Evolutionary conservation across 1,284 basidiomycete species (phyloP).

Genomic region (Tetrapyrgos nigripes): DNA sequence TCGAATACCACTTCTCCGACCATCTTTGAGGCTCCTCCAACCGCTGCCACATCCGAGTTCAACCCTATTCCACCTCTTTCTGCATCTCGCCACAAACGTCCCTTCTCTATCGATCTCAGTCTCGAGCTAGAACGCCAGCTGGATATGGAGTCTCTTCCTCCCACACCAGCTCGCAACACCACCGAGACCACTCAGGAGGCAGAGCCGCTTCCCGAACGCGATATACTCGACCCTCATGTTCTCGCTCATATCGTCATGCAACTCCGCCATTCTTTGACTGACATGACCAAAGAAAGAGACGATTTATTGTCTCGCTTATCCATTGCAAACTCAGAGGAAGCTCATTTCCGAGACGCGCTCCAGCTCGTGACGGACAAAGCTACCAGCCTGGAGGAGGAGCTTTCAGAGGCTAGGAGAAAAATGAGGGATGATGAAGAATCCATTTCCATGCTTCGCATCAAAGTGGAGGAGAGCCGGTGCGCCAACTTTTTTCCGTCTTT

Average conservation of each 20-base stretch:
- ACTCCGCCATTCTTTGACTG: conserved; percentile 64
- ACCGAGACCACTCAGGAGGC: conserved; percentile 13
- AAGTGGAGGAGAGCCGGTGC: conserved; percentile 91
- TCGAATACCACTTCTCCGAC: conserved; percentile 1
- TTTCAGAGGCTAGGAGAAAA: conserved; percentile 64
- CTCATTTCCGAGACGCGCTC: conserved; percentile 64
- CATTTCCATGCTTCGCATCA: conserved; percentile 79
- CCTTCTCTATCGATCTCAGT: conserved; percentile 76
- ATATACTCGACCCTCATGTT: conserved; percentile 74
- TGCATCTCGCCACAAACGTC: conserved; percentile 35
- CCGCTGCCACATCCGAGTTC: conserved; percentile 5
- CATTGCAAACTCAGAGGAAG: conserved; percentile 58
- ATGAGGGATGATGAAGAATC: conserved; percentile 82
- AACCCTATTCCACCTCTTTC: conserved; percentile 5
- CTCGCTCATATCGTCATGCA: conserved; percentile 76
- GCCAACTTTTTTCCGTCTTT: conserved; percentile 21
- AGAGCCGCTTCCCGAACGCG: conserved; percentile 35
- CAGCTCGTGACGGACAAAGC: conserved; percentile 70
- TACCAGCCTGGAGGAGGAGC: conserved; percentile 62
- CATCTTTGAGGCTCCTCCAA: conserved; percentile 12
- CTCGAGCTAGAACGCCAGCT: conserved; percentile 80
- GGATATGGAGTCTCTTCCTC: conserved; percentile 64
- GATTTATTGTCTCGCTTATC: conserved; percentile 59
- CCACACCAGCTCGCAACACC: conserved; percentile 42
- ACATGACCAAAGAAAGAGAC: conserved; percentile 72